Evolutionary conservation across 2,329 filamentous ascomycete species (phyloP), one percentile per base, ranked within the genome.

Genomic region (Aspergillus fumigatiaffinis): DNA sequence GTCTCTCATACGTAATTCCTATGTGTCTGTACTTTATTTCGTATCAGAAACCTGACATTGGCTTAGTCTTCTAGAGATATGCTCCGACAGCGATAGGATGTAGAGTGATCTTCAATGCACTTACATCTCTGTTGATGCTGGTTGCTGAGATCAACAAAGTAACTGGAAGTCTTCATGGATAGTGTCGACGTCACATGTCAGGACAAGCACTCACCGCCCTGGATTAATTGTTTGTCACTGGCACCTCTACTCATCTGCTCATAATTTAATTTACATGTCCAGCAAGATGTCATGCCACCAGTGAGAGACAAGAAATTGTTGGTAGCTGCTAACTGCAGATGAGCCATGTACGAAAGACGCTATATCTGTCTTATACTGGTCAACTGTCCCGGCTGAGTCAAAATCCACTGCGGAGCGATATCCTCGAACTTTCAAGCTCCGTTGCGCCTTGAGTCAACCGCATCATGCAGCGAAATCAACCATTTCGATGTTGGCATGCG

Each of bases 391-490:
- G 57, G 57, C 50, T 60, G 50, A 58, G 44, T 49, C 49, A 49
- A 20, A 38, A 42, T n/a, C 52, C 47, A 42, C 49, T 23, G 48
- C 38, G 52, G 52, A 56, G 29, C 26, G 48, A 17, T 23, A 25
- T 50, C 47, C n/a, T 35, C 42, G 38, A 55, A 54, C 56, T 52
- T 57, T 59, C 63, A 60, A 61, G 50, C 49, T 35, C 20, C 25
- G 53, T 57, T 57, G 61, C 56, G 21, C 8, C 62, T 57, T 55
- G 53, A 61, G 56, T 71, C 64, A 60, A 71, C 71, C 68, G 66
- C 66, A 73, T 60, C 58, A 77, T 76, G 75, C 66, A 67, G 60
- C 64, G 61, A 61, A 66, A 65, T 67, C 68, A 68, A 67, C 62
- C 68, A 65, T 63, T 70, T 64, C 66, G 68, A 64, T 68, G 71